phyloP scores from a whole-genome alignment of 768 basidiomycete genomes.

The Basidioascus undulatus region DNA sequence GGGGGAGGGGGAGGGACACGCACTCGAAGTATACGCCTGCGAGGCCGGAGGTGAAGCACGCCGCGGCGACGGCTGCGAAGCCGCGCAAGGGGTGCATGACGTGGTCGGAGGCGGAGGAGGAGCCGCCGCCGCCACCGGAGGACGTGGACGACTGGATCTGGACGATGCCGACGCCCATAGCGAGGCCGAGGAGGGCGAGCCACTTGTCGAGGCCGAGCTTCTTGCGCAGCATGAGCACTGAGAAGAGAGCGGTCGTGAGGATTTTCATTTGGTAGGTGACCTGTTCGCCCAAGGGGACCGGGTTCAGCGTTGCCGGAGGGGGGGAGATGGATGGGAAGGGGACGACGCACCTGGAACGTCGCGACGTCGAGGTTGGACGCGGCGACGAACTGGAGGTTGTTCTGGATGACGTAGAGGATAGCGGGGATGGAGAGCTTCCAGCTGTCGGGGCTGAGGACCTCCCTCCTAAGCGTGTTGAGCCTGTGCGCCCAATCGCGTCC shows the following conservation, averaged over 20 bases:
- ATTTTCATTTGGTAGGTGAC: slow-evolving; percentile 97
- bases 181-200: slow-evolving; percentile 60
- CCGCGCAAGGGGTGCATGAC: slow-evolving; percentile 64
- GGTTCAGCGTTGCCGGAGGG: too few species aligned
- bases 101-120: slow-evolving; percentile 16
- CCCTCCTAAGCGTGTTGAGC: slow-evolving; percentile 25
- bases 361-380: slow-evolving; percentile 82
- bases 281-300: too few species aligned
- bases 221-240: slow-evolving; percentile 55
- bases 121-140: slow-evolving; percentile 1
- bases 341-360: slow-evolving; percentile 56
- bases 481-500: too few species aligned
- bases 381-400: slow-evolving; percentile 85
- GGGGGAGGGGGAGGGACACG: too few species aligned
- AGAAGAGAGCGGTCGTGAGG: slow-evolving; percentile 75
- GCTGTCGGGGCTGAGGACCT: slow-evolving; percentile 71
- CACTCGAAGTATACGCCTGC: slow-evolving; percentile 96
- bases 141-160: slow-evolving; percentile 48
- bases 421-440: slow-evolving; percentile 96
- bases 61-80: slow-evolving; percentile 66
- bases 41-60: slow-evolving; percentile 85
- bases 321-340: too few species aligned
- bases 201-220: slow-evolving; percentile 52
- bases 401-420: slow-evolving; percentile 84
- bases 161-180: slow-evolving; percentile 68